Base-by-base conservation (phyloP, 164 flowering plant species). In the Cinnamomum micranthum region DNA sequence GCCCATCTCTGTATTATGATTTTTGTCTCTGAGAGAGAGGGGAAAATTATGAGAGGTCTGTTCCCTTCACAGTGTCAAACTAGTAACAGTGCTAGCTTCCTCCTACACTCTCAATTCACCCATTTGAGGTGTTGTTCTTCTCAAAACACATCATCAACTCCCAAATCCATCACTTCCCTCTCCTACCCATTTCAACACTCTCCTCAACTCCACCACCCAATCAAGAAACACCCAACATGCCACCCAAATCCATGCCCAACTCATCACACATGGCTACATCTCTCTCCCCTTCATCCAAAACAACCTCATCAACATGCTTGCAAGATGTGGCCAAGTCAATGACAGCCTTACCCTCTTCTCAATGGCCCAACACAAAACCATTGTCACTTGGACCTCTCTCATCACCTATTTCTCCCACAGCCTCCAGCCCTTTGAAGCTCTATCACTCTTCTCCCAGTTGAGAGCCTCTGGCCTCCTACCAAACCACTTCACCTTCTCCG, bases 191-290 rank as follows among this genome's bases (percentile, higher is more conserved):
- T 83, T 88, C 73, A 84, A 82, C 76, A 58, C 74, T 23, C 86
- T 87, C 70, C 80, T 90, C 76, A 89, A 78, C 80, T 24, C 74
- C 41, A 68, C 80, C 52, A 14, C 68, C 15, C 73, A 71, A 33
- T 52, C 79, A 71, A 75, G 73, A 64, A 79, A 64, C 77, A 25
- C 82, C 60, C 73, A 60, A 15, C 86, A 83, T 76, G 91, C 80
- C 11, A 35, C 83, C 51, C 92, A 91, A 83, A 85, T 87, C 63
- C 95, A 88, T 80, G 75, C 89, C n/a, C 92, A 86, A 66, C 79
- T 89, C 82, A 75, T 88, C 84, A 69, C 69, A 14, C 83, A 72
- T 76, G 65, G 79, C 78, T 77, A 63, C 76, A 55, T 76, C 2
- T 75, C 81, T 50, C 65, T 84, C 79, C 81, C 88, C 66, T 83